Conservation (phyloP, 164 flowering plant genomes). For the Macadamia integrifolia region DNA sequence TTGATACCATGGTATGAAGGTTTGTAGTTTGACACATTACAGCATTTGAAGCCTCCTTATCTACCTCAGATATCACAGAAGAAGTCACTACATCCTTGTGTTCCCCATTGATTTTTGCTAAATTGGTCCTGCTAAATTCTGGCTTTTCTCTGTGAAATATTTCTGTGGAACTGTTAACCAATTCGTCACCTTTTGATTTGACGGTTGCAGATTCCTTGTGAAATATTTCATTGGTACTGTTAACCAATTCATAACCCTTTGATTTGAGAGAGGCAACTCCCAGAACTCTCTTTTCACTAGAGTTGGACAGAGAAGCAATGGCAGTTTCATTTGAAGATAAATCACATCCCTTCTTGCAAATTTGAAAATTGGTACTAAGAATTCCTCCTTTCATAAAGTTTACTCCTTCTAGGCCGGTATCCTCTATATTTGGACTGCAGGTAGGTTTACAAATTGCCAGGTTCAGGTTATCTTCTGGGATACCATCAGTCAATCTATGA, state of each 20-base stretch:
- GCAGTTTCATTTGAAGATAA: slow-evolving; percentile 6
- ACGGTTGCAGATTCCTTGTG: background rate
- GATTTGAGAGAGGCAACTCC: slow-evolving; percentile 10
- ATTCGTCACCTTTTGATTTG: slow-evolving; percentile 2
- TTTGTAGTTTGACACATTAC: slow-evolving; percentile 6
- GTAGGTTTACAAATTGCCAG: slow-evolving; percentile 9
- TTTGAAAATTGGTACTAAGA: background rate
- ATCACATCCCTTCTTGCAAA: slow-evolving; percentile 7
- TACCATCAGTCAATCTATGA: slow-evolving; percentile 14
- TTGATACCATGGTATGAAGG: slow-evolving; percentile 17
- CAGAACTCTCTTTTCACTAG: slow-evolving; percentile 9
- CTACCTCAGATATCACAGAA: slow-evolving; percentile 9
- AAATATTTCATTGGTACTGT: background rate
- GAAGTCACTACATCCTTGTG: slow-evolving; percentile 5
- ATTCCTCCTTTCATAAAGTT: slow-evolving; percentile 4
- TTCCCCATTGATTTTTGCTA: slow-evolving; percentile 9
- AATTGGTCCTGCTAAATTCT: background rate
- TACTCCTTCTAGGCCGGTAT: slow-evolving; percentile 5
- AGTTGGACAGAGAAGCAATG: slow-evolving; percentile 1
- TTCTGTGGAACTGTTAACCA: slow-evolving; percentile 11
- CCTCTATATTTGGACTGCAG: slow-evolving; percentile 9
- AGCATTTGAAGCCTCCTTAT: slow-evolving; percentile 18
- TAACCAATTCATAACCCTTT: slow-evolving; percentile 12
- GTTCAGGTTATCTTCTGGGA: slow-evolving; percentile 12
- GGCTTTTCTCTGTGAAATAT: slow-evolving; percentile 8